These are phyloP conservation scores for Penicillium lagena DNA, from an alignment of 495 filamentous ascomycete genomes.

Conservation along the genomic window DNA sequence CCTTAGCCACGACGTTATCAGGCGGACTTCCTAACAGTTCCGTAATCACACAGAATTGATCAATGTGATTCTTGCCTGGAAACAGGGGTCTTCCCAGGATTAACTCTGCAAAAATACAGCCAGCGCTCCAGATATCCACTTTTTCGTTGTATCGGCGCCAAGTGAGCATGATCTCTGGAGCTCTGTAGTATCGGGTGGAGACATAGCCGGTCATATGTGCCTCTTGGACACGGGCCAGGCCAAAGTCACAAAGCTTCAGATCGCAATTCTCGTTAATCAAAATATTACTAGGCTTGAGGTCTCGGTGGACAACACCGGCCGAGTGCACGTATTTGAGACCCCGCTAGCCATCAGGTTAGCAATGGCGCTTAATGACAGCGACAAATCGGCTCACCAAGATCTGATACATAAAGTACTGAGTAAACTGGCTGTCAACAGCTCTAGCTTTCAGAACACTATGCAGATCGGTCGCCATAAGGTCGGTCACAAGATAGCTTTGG, in stretches of 20 bases:
- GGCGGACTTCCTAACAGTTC: constrained; percentile 84
- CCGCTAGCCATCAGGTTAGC: constrained; percentile 46
- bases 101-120: constrained; percentile 95
- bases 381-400: constrained; percentile 58
- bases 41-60: constrained; percentile 93
- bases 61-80: constrained; percentile 90
- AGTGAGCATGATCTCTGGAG: constrained; percentile 49
- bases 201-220: constrained; percentile 98
- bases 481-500: constrained; percentile 81
- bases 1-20: constrained; percentile 77
- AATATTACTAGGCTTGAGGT: constrained; percentile 90
- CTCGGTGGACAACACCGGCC: constrained; percentile 85
- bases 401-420: constrained; percentile 92
- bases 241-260: constrained; percentile 93
- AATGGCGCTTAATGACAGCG: constrained; percentile 12
- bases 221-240: constrained; percentile 83
- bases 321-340: constrained; percentile 95
- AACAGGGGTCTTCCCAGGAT: constrained; percentile 87
- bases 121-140: constrained; percentile 93
- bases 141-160: constrained; percentile 68
- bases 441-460: constrained; percentile 80
- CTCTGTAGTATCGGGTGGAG: constrained; percentile 88
- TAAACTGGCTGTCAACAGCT: constrained; percentile 88
- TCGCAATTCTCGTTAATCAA: constrained; percentile 95
- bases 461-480: constrained; percentile 85